A percentile compares a stretch with the other conserved stretches of the same genome.
These are phyloP conservation scores for Cystobasidium slooffiae DNA, from an alignment of 1,284 basidiomycete genomes.

Conservation along the genomic window DNA sequence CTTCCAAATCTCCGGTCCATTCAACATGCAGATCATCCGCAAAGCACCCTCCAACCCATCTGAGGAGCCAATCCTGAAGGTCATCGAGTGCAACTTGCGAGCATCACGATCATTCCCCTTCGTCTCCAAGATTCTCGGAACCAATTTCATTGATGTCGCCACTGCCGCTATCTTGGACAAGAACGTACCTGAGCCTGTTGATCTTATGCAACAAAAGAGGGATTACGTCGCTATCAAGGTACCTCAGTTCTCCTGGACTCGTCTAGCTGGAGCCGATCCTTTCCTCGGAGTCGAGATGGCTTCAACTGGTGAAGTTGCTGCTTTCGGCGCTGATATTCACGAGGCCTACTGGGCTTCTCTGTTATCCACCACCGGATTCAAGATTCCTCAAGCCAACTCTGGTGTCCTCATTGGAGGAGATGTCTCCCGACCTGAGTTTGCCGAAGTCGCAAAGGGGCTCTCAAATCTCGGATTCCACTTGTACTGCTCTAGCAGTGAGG, in stretches of 20 bases:
- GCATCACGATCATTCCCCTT: slow-evolving; percentile 99
- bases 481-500: slow-evolving; percentile 78
- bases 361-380: slow-evolving; percentile 88
- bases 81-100: slow-evolving; percentile 98
- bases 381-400: slow-evolving; percentile 75
- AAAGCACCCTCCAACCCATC: slow-evolving; percentile 67
- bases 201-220: slow-evolving; percentile 86
- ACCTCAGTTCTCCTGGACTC: slow-evolving; percentile 98
- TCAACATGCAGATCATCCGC: slow-evolving; percentile 99
- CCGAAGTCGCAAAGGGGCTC: slow-evolving; percentile 74
- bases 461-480: slow-evolving; percentile 86
- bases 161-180: slow-evolving; percentile 88
- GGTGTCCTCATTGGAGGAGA: slow-evolving; percentile 86
- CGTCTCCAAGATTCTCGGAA: slow-evolving; percentile 95
- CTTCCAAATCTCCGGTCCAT: slow-evolving; percentile 96
- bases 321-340: slow-evolving; percentile 89
- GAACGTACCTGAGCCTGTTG: slow-evolving; percentile 89
- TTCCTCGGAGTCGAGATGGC: slow-evolving; percentile 98
- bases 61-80: slow-evolving; percentile 77
- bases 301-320: slow-evolving; percentile 97
- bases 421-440: slow-evolving; percentile 78
- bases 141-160: slow-evolving; percentile 95
- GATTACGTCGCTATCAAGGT: slow-evolving; percentile 98
- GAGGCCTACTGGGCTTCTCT: slow-evolving; percentile 95
- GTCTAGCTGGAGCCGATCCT: slow-evolving; percentile 88